Percentiles rank a stretch among this genome's conserved stretches.
Conservation (phyloP, 208 protist species). For the Herpetomonas samuelpessoai region DNA sequence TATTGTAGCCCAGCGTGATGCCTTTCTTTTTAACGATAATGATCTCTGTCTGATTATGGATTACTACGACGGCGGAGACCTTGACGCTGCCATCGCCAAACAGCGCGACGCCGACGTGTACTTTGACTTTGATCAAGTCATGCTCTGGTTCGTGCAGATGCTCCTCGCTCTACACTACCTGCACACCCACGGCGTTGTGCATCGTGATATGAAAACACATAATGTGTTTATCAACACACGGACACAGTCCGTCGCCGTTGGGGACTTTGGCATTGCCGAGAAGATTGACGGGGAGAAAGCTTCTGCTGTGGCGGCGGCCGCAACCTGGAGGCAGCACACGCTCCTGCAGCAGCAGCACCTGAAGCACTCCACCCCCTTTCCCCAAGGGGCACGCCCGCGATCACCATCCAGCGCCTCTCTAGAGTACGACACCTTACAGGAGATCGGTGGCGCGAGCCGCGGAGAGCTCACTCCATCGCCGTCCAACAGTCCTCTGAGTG, state of each 20-base stretch:
- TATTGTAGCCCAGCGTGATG: constrained; percentile 70
- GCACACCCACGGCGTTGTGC: constrained; percentile 68
- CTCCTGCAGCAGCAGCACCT: constrained; percentile 5
- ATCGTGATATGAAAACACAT: constrained; percentile 90
- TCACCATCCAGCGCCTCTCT: too few relatives aligned
- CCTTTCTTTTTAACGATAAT: constrained; percentile 78
- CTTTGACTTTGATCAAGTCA: constrained; percentile 53
- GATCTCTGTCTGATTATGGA: constrained; percentile 91
- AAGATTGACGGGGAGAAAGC: constrained; percentile 59
- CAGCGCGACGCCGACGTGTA: constrained; percentile 70
- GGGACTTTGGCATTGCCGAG: constrained; percentile 89
- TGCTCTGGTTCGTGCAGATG: constrained; percentile 86
- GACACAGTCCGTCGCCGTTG: constrained; percentile 61
- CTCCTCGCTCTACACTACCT: constrained; percentile 82
- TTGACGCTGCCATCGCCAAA: constrained; percentile 53
- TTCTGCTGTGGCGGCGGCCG: constrained; percentile 15
- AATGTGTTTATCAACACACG: constrained; percentile 82
- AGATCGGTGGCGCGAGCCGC: too few relatives aligned
- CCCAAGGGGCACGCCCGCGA: too few relatives aligned
- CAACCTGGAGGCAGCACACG: constrained; percentile 2
- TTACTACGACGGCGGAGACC: constrained; percentile 89
- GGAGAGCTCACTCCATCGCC: too few relatives aligned
- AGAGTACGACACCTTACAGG: too few relatives aligned
- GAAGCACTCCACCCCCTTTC: too few relatives aligned
- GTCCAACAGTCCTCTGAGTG: too few relatives aligned